Evolutionary conservation across 108 stramenopile genomes (phyloP), one percentile per base, ranked within the genome.

Genomic region (Nitzschia sp.): DNA sequence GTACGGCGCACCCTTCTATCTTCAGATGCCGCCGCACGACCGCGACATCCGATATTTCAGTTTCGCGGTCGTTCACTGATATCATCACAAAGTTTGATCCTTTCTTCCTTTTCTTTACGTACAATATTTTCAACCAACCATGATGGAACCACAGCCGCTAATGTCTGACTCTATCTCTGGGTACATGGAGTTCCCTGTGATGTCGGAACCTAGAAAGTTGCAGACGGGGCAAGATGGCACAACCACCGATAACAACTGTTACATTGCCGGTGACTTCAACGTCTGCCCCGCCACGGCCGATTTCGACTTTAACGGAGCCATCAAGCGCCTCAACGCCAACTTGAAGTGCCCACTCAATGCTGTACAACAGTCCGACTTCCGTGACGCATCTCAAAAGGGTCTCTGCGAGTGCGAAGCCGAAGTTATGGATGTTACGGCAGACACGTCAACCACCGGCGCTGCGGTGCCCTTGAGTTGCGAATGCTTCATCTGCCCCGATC

Each of bases 331-430:
- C 15, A 48, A 31, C 2, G 71, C 71, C n/a, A 26, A 26, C 1
- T 19, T 72, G 25, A 33, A n/a, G 30, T 72, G 71, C 28, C 71
- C 71, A 25, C 45, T 72, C 1, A 53, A 63, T 72, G 47, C 71
- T 32, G 62, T 56, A n/a, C n/a, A 16, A 3, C 71, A 72, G 36
- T 72, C 71, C 44, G 71, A 72, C n/a, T 72, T 61, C 36, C 50
- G 45, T 8, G 41, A 55, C 13, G 71, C 71, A 0, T 72, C 71
- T 22, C 71, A 72, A 45, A 29, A 63, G 17, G 71, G 71, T 29
- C 55, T 63, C 5, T 72, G 71, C 45, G 31, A 22, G 11, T 72
- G 71, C 33, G 62, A 63, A 53, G 38, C 62, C 44, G 19, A 17
- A 17, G 8, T 72, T 33, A 13, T 45, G 15, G 62, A 72, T 45